Percentiles rank a stretch among this genome's conserved stretches.
These are phyloP conservation scores for Bryoerythrophyllum caledonicum DNA, from an alignment of 225 moss, liverwort and hornwort species.

Conservation along the genomic window DNA sequence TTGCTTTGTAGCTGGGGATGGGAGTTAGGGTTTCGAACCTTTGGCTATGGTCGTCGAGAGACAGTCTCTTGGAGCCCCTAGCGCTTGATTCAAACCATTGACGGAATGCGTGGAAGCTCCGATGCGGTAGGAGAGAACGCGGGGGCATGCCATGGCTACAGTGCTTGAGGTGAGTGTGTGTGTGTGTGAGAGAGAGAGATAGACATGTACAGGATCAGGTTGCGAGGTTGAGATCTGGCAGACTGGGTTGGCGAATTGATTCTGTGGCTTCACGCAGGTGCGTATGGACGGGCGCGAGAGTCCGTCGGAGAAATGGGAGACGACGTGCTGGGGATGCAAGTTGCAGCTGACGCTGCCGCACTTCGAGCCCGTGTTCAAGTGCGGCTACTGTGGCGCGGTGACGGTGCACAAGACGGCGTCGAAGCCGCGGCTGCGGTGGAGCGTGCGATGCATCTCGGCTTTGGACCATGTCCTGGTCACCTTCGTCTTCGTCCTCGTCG, in stretches of 20 bases:
- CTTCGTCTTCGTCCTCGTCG: constrained; percentile 49
- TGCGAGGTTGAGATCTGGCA: too few relatives aligned
- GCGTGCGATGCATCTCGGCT: constrained; percentile 37
- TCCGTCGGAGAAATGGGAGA: constrained; percentile 39
- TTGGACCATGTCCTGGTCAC: constrained; percentile 75
- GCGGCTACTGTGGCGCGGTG: constrained; percentile 89
- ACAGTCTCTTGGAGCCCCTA: too few relatives aligned
- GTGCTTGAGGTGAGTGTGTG: constrained; percentile 28
- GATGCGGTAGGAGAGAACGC: not conserved
- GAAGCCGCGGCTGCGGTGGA: constrained; percentile 47
- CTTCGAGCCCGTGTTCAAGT: constrained; percentile 71
- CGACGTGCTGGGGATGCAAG: constrained; percentile 78
- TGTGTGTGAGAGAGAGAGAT: not conserved
- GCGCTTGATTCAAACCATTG: too few relatives aligned
- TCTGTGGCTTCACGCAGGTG: constrained; percentile 20
- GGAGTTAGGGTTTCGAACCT: not conserved
- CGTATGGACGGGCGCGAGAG: constrained; percentile 29
- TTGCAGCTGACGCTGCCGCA: constrained; percentile 57
- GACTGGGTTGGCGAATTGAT: too few relatives aligned
- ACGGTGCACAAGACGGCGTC: constrained; percentile 38
- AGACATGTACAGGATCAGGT: too few relatives aligned
- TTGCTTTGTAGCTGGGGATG: not conserved
- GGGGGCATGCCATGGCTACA: constrained; percentile 27
- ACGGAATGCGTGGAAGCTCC: too few relatives aligned
- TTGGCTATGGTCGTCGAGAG: not conserved